Evolutionary conservation across 805 yeast species (phyloP), one percentile per base, ranked within the genome.

Genomic region (Schizosaccharomyces japonicus): DNA sequence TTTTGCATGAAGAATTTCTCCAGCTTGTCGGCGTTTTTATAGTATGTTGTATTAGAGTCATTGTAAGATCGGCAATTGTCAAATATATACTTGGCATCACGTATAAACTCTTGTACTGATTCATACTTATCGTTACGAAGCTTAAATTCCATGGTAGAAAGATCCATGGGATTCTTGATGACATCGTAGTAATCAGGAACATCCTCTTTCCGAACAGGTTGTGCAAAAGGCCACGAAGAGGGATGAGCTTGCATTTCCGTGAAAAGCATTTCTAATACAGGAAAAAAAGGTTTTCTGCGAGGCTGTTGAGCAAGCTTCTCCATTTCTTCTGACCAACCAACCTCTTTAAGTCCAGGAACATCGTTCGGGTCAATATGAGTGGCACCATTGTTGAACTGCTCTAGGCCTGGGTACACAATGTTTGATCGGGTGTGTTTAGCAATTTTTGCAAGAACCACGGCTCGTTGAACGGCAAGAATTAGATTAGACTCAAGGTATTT

Each of bases 301-400:
- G 98, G 96, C 57, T 83, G 73, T 57, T 92, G 87, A 0, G 96
- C 96, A 15, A 90, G 65, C 55, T 83, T 87, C 60, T 90, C 99
- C 94, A 90, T 85, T 60, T 87, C 98, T 32, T 87, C 90, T 29
- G 93, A 81, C 98, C 98, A 90, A 0, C 98, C 98, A 3, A 92
- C 80, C 59, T 85, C 96, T 53, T 72, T 69, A 26, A 90, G 67
- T 0, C 98, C 98, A 0, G 98, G 96, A 19, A 90, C 83, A 13
- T 67, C 66, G 66, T 76, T 66, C 4, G 96, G 94, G 56, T 83
- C 84, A n/a, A 81, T 58, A 45, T 46, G 58, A 46, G 51, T 52
- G 15, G 51, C 50, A 5, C 51, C 55, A 27, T 72, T 71, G 51
- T 70, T 69, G 63, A 90, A 90, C 23, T 70, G 72, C 50, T 73